Conservation (phyloP, 257 asterid species). For the Petunia axillaris region DNA sequence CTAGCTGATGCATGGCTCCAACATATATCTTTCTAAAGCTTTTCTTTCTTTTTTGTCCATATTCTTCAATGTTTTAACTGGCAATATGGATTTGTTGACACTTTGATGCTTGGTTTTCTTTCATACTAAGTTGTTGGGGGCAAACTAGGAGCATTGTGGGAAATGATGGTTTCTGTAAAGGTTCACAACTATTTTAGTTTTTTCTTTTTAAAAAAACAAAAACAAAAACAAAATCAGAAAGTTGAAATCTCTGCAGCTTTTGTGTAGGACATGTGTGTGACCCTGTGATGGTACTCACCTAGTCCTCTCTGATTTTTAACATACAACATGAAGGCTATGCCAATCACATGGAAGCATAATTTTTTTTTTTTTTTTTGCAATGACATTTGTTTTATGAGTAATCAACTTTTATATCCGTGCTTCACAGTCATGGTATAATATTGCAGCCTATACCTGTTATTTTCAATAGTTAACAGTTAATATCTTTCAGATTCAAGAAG, state of each 20-base stretch:
- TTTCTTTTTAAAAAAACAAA: not conserved
- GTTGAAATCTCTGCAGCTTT: not conserved
- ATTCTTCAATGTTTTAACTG: not conserved
- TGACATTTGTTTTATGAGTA: not conserved
- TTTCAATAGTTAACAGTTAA: slow-evolving; percentile 32
- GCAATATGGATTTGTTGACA: not conserved
- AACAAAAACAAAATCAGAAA: not conserved
- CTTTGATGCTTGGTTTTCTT: not conserved
- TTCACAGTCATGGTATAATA: not conserved
- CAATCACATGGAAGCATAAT: not conserved
- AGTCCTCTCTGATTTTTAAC: not conserved
- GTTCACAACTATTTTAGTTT: not conserved
- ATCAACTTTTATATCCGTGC: not conserved
- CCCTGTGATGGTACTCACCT: not conserved
- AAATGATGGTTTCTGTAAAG: slow-evolving; percentile 2
- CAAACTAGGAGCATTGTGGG: not conserved
- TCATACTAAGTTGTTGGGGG: not conserved
- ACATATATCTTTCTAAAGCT: slow-evolving; percentile 3
- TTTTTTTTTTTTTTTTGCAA: not conserved
- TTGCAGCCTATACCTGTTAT: slow-evolving; percentile 17
- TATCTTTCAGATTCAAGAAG: slow-evolving; percentile 77
- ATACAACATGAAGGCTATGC: not conserved
- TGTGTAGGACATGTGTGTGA: not conserved
- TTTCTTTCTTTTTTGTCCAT: not conserved
- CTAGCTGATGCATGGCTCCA: not conserved